Base-by-base conservation (phyloP, 352 stramenopile species). In the Phytophthora cactorum region DNA sequence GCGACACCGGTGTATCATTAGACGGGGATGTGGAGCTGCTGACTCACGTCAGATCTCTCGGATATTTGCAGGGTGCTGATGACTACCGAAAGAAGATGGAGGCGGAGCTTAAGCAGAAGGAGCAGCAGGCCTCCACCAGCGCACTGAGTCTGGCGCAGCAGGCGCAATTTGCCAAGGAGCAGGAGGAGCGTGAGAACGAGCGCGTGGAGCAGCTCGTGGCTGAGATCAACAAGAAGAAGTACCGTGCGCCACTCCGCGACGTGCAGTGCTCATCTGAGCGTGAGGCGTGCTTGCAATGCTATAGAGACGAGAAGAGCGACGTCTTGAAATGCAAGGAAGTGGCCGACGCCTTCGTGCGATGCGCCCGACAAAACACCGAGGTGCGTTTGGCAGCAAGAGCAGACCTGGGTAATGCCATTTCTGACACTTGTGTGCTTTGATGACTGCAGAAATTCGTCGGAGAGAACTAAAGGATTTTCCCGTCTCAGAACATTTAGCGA, bases 291-390 rank as follows among this genome's bases (percentile, higher is more conserved):
- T 81, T 96, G 76, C 75, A 93, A 71, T 96, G 88, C 75, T 96
- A 96, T 89, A 83, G 79, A 81, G 83, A 92, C 79, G 84, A 91
- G 68, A 74, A 87, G 66, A 84, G 74, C 63, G 74, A 94, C 73
- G 64, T 96, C 44, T 82, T 96, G 56, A 76, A 88, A 67, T 96
- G 88, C 79, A 91, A 92, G 79, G 81, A 96, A 74, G 82, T 96
- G 61, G 85, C 88, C 47, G 88, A 96, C 58, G 88, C 88, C 58
- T 96, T 96, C 52, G 75, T 92, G 50, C 86, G 78, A 36, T 96
- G 88, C 70, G 83, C 86, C 41, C 83, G 91, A 62, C 73, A 90
- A 74, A 88, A 86, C 47, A 94, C 88, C n/a, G 87, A 91, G 75
- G 81, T 91, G 50, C 25, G 79, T 66, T 53, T 17, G 29, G 14